Evolutionary conservation across 805 yeast genomes (phyloP).

Genomic region (Monosporozyma yasuniensis): DNA sequence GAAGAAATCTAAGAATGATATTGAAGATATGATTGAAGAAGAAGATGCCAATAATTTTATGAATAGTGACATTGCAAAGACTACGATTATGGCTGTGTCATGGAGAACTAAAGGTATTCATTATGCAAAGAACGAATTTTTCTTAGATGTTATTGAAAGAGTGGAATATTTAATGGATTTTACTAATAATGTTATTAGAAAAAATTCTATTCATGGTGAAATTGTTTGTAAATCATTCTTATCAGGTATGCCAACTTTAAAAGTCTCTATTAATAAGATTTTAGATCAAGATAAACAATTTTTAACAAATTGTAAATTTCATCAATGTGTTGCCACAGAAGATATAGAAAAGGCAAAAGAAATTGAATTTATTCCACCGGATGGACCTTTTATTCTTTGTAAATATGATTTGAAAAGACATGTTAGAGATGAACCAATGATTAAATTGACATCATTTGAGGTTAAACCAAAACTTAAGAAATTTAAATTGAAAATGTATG

Average conservation of each 20-base stretch:
- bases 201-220: constrained; percentile 63
- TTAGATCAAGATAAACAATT: constrained; percentile 34
- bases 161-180: constrained; percentile 60
- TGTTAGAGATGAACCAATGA: constrained; percentile 33
- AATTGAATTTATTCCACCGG: constrained; percentile 81
- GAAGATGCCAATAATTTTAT: constrained; percentile 34
- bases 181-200: constrained; percentile 49
- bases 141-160: constrained; percentile 73
- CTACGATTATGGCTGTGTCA: constrained; percentile 68
- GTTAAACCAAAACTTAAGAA: constrained; percentile 22
- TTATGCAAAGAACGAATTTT: constrained; percentile 83
- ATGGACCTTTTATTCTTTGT: constrained; percentile 65
- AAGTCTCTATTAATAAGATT: constrained; percentile 66
- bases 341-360: constrained; percentile 44
- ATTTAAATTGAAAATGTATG: constrained; percentile 17
- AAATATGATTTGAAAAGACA: constrained; percentile 30
- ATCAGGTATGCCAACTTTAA: constrained; percentile 83
- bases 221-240: constrained; percentile 65
- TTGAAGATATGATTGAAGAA: constrained; percentile 3
- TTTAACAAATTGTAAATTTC: constrained; percentile 67
- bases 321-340: constrained; percentile 76
- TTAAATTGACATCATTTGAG: constrained; percentile 21
- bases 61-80: constrained; percentile 65
- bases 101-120: constrained; percentile 91
- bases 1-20: constrained; percentile 1